Evolutionary conservation across 2,329 filamentous ascomycete species (phyloP).

Genomic region (Botrytis deweyae): DNA sequence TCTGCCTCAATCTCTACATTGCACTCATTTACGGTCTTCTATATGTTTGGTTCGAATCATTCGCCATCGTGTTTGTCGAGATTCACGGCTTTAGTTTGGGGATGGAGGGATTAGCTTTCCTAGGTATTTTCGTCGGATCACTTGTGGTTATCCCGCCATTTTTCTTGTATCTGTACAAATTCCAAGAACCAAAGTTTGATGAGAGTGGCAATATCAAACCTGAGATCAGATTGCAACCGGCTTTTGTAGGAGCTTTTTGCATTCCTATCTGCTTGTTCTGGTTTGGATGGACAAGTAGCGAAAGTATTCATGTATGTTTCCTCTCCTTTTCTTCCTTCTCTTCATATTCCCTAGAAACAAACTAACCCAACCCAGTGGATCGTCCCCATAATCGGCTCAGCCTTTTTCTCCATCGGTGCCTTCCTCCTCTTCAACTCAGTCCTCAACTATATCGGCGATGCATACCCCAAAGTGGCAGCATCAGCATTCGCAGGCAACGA

Average conservation of each 20-base stretch:
- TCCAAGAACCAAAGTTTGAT: conserved; percentile 49
- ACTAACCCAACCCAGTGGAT: conserved; percentile 49
- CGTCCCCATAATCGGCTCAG: conserved; percentile 51
- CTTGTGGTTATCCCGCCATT: conserved; percentile 51
- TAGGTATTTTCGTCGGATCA: conserved; percentile 53
- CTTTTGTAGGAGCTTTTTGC: conserved; percentile 51
- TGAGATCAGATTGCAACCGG: conserved; percentile 54
- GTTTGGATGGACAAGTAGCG: conserved; percentile 54
- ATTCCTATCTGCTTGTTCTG: conserved; percentile 58
- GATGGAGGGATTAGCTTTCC: conserved; percentile 58
- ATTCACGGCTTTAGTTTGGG: conserved; percentile 60
- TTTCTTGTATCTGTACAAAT: conserved; percentile 50
- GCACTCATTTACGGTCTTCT: conserved; percentile 61
- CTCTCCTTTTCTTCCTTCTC: too few relatives aligned
- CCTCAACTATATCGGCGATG: conserved; percentile 44
- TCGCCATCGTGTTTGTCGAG: conserved; percentile 57
- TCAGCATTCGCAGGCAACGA: conserved; percentile 43
- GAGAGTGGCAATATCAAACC: conserved; percentile 50
- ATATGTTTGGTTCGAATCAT: conserved; percentile 64
- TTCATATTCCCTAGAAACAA: neutral
- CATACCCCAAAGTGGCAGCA: conserved; percentile 43
- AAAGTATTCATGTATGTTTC: conserved; percentile 31
- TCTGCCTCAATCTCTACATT: conserved; percentile 61
- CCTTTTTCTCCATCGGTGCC: conserved; percentile 44
- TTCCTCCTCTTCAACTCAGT: conserved; percentile 50